These are phyloP conservation scores for Vaccinium darrowii DNA, from an alignment of 148 eudicot genomes.

Conservation along the genomic window DNA sequence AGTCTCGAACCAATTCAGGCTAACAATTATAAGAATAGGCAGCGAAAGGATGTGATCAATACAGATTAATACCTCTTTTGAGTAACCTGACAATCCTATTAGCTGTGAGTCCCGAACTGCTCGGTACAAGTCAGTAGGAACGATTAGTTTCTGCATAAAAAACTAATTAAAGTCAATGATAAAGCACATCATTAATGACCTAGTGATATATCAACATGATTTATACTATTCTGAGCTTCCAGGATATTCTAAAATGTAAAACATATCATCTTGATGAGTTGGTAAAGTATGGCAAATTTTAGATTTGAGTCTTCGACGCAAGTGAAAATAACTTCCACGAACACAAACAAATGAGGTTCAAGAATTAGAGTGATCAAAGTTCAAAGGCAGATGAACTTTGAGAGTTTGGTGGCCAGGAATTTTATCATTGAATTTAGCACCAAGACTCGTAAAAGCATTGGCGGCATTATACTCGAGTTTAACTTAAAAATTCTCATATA, in stretches of 20 bases:
- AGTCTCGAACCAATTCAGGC: neutral
- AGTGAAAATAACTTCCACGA: slow-evolving; percentile 3
- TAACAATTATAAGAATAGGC: neutral
- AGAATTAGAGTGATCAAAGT: neutral
- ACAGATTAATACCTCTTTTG: slow-evolving; percentile 62
- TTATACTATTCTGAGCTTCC: neutral
- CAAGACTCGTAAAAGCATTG: no score
- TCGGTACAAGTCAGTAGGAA: slow-evolving; percentile 72
- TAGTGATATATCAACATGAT: neutral
- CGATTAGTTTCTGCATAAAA: slow-evolving; percentile 78
- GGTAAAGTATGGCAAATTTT: neutral
- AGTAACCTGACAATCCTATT: slow-evolving; percentile 83
- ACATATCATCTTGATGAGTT: neutral
- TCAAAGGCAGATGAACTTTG: slow-evolving; percentile 1
- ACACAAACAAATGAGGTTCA: neutral
- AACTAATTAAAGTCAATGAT: neutral
- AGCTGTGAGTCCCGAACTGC: slow-evolving; percentile 87
- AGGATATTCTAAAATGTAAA: neutral
- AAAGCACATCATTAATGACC: neutral
- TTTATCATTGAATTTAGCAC: no score
- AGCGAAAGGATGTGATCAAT: neutral
- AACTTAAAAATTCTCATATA: no score
- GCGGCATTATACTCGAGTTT: no score
- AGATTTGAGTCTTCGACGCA: neutral
- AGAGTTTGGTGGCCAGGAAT: neutral